phyloP scores from a whole-genome alignment of 1,284 basidiomycete species.

The Ustilago hordei region DNA sequence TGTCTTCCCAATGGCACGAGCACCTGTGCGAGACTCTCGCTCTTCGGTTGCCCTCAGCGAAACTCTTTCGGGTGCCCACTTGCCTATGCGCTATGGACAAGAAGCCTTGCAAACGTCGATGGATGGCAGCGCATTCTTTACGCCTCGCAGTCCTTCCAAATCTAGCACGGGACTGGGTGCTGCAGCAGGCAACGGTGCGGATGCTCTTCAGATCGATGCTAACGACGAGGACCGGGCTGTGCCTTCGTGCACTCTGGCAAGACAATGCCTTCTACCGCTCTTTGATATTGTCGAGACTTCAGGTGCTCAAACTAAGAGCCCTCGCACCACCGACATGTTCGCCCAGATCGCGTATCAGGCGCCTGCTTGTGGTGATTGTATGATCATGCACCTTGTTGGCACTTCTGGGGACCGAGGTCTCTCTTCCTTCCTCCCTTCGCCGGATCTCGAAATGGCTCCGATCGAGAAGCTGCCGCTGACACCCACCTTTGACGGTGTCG shows the following conservation, averaged over 20 bases:
- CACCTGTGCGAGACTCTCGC: constrained; percentile 6
- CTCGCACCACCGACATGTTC: constrained; percentile 14
- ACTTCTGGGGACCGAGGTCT: constrained; percentile 22
- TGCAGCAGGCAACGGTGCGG: neutral
- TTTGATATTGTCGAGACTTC: neutral
- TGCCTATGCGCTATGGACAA: neutral
- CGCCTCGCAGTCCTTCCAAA: constrained; percentile 4
- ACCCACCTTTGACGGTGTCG: neutral
- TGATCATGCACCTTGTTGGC: constrained; percentile 17
- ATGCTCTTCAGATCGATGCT: neutral
- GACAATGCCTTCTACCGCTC: constrained; percentile 15
- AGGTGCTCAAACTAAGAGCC: neutral
- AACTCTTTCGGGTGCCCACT: constrained; percentile 8
- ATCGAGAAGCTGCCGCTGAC: constrained; percentile 9
- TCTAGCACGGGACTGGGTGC: neutral
- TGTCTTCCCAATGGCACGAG: neutral
- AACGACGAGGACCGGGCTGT: neutral
- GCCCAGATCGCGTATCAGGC: neutral
- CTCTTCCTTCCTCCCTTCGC: constrained; percentile 22
- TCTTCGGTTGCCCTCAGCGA: neutral
- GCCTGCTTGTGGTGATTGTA: constrained; percentile 25
- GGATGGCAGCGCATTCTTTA: constrained; percentile 15
- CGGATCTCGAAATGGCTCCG: constrained; percentile 4
- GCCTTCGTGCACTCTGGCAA: constrained; percentile 2
- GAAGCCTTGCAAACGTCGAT: constrained; percentile 18